phyloP scores from a whole-genome alignment of 1,139 yeast species.

The Barnettozyma hawaiiensis region DNA sequence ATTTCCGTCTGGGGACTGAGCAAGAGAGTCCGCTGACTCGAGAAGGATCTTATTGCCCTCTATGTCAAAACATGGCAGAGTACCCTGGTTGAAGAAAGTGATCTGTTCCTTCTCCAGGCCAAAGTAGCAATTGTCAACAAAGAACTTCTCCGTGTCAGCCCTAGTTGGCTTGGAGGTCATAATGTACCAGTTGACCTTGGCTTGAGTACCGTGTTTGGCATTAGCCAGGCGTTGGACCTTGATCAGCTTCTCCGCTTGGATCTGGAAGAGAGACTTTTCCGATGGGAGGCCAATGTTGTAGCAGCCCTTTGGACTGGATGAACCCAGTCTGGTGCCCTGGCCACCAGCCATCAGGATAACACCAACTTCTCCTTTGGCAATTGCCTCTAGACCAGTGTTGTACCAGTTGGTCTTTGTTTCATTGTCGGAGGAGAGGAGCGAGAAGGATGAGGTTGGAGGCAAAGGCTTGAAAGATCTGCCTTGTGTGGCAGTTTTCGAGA shows the following conservation, averaged over 20 bases:
- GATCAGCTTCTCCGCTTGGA: constrained; percentile 83
- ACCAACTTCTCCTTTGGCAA: constrained; percentile 70
- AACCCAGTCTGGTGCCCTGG: constrained; percentile 93
- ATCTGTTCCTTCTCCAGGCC: constrained; percentile 61
- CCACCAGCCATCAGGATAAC: constrained; percentile 96
- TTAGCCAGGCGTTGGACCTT: constrained; percentile 57
- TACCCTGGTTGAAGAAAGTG: constrained; percentile 87
- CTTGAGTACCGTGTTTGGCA: constrained; percentile 26
- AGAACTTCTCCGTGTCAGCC: constrained; percentile 66
- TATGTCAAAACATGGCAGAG: constrained; percentile 78
- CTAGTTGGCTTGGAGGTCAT: constrained; percentile 97
- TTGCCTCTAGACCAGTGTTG: constrained; percentile 59
- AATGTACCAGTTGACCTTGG: constrained; percentile 73
- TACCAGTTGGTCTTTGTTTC: constrained; percentile 43
- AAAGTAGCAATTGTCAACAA: constrained; percentile 55
- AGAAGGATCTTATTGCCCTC: constrained; percentile 69
- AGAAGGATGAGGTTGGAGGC: constrained; percentile 45
- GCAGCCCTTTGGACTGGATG: constrained; percentile 89
- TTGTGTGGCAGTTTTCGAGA: constrained; percentile 34
- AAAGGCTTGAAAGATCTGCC: constrained; percentile 43
- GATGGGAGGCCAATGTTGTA: constrained; percentile 84
- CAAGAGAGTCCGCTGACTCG: constrained; percentile 47
- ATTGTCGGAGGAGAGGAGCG: constrained; percentile 39
- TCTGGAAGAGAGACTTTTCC: constrained; percentile 74
- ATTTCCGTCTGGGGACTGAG: constrained; percentile 95